Percentiles rank a stretch among this genome's conserved stretches.
These are phyloP conservation scores for Talaromyces piceae DNA, from an alignment of 2,329 filamentous ascomycete species.

Conservation along the genomic window DNA sequence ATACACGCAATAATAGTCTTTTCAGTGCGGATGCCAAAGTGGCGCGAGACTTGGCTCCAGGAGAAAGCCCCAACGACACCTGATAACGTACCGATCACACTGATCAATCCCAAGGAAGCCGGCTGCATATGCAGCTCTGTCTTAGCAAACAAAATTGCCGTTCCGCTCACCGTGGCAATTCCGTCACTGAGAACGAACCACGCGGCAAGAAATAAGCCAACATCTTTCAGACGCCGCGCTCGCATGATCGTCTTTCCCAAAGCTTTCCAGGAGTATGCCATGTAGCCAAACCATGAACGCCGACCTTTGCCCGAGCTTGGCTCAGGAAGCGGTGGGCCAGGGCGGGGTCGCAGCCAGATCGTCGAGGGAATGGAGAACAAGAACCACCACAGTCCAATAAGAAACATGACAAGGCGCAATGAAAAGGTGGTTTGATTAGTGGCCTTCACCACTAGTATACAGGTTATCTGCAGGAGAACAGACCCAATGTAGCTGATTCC, in stretches of 20 bases:
- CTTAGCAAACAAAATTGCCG: constrained; percentile 92
- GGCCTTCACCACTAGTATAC: constrained; percentile 66
- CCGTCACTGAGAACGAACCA: constrained; percentile 96
- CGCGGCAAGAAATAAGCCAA: constrained; percentile 75
- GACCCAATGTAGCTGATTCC: constrained; percentile 89
- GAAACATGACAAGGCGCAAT: constrained; percentile 75
- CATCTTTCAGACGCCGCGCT: constrained; percentile 66
- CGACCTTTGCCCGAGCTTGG: constrained; percentile 25
- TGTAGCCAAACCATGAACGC: constrained; percentile 62
- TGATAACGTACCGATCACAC: constrained; percentile 77
- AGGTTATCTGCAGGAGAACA: constrained; percentile 72
- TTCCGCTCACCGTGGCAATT: constrained; percentile 89
- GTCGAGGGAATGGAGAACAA: constrained; percentile 82
- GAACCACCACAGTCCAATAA: constrained; percentile 89
- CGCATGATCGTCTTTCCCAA: constrained; percentile 72
- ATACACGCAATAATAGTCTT: constrained; percentile 94
- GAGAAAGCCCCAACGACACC: constrained; percentile 84
- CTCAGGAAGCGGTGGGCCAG: constrained; percentile 68
- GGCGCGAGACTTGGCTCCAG: constrained; percentile 72
- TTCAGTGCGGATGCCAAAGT: constrained; percentile 63
- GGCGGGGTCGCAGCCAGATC: constrained; percentile 78
- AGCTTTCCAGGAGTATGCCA: constrained; percentile 77
- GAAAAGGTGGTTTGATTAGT: constrained; percentile 75
- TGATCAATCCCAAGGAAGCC: constrained; percentile 82
- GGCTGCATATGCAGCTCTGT: constrained; percentile 85